Percentiles rank a stretch among this genome's conserved stretches.
Evolutionary conservation across 192 early-diverging fungal genomes (phyloP).

Genomic region (Mortierella alpina): DNA sequence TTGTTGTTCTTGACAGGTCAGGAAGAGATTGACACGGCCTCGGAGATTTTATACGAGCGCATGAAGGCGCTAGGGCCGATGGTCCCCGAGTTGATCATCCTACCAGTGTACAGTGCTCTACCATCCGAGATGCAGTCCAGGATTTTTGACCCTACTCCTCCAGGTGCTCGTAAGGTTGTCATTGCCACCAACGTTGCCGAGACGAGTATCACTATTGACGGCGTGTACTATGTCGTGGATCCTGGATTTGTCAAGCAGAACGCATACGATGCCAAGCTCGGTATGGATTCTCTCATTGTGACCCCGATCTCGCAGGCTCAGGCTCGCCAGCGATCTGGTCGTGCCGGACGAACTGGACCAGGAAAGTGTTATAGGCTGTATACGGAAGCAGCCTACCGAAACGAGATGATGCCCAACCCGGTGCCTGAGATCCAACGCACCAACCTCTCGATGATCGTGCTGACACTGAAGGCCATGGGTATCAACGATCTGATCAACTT

Average conservation of each 20-base stretch:
- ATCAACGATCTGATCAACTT: slow-evolving; percentile 93
- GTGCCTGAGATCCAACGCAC: slow-evolving; percentile 98
- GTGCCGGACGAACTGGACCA: slow-evolving; percentile 95
- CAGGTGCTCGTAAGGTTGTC: slow-evolving; percentile 87
- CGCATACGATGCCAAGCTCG: slow-evolving; percentile 94
- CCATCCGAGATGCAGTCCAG: slow-evolving; percentile 95
- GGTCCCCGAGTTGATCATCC: slow-evolving; percentile 80
- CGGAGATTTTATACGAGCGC: slow-evolving; percentile 76
- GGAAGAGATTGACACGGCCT: slow-evolving; percentile 95
- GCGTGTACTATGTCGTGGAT: slow-evolving; percentile 96
- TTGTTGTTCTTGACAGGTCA: slow-evolving; percentile 97
- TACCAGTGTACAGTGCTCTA: slow-evolving; percentile 94
- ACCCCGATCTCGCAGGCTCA: slow-evolving; percentile 93
- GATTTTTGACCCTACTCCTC: slow-evolving; percentile 94
- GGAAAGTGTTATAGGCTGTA: slow-evolving; percentile 97
- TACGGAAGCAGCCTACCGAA: slow-evolving; percentile 90
- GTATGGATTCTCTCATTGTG: slow-evolving; percentile 97
- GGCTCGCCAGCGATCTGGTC: slow-evolving; percentile 94
- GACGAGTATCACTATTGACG: slow-evolving; percentile 98
- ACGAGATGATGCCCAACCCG: slow-evolving; percentile 95
- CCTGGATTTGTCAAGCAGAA: slow-evolving; percentile 97
- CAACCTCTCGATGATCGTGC: slow-evolving; percentile 91
- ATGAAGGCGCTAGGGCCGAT: slow-evolving; percentile 76
- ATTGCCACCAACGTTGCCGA: slow-evolving; percentile 99
- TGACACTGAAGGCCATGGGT: slow-evolving; percentile 96